Conservation (phyloP, 1,139 yeast species). For the Petasospora fabianii region DNA sequence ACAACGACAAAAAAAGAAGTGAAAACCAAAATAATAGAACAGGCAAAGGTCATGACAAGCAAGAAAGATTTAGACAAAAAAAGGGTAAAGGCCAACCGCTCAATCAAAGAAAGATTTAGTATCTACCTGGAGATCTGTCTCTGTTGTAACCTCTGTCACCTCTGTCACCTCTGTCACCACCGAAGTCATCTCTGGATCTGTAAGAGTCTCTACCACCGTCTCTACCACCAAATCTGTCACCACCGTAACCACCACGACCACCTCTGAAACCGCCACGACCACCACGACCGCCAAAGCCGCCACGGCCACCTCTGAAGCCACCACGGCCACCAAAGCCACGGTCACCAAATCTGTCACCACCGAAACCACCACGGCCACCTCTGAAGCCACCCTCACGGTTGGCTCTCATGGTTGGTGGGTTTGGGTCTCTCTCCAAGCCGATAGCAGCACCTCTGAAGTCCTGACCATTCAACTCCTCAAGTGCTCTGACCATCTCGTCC, state of each 20-base stretch:
- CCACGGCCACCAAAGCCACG: conserved; percentile 37
- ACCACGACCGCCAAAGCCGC: conserved; percentile 22
- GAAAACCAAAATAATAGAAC: neutral
- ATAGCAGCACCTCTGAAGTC: conserved; percentile 67
- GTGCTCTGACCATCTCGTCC: conserved; percentile 69
- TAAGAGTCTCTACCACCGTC: conserved; percentile 29
- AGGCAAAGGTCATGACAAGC: neutral
- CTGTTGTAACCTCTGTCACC: conserved; percentile 38
- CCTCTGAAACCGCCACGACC: conserved; percentile 33
- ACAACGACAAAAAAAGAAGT: neutral
- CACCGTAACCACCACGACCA: conserved; percentile 32
- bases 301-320: conserved; percentile 46
- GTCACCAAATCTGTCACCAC: conserved; percentile 45
- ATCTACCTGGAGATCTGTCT: conserved; percentile 60
- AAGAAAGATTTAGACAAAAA: neutral
- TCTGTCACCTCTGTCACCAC: conserved; percentile 33
- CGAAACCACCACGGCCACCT: conserved; percentile 34
- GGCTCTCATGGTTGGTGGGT: conserved; percentile 71
- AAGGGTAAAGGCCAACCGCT: neutral
- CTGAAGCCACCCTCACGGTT: conserved; percentile 41
- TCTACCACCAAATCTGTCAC: conserved; percentile 48
- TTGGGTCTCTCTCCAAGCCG: conserved; percentile 74
- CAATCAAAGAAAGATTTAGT: conserved; percentile 27
- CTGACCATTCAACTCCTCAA: conserved; percentile 64
- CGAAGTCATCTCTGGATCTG: conserved; percentile 43